Evolutionary conservation across 169 alveolate species (phyloP).

Genomic region (Plasmodium reichenowi): DNA sequence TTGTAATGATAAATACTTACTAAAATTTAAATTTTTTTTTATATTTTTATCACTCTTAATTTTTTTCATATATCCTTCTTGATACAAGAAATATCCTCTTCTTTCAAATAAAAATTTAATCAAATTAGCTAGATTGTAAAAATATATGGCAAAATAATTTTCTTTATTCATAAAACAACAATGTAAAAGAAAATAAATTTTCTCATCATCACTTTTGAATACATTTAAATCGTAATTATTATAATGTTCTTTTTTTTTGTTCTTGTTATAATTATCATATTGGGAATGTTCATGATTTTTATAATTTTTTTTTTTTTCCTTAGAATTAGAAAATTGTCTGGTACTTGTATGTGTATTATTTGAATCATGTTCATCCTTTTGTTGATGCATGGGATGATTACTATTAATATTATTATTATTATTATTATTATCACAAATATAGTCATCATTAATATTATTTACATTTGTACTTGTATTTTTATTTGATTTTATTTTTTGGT

Average conservation of each 20-base stretch:
- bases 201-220: conserved; percentile 11
- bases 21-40: conserved; percentile 45
- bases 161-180: conserved; percentile 73
- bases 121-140: conserved; percentile 52
- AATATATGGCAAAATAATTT: conserved; percentile 48
- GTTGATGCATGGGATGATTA: too few species aligned
- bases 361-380: too few species aligned
- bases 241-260: not conserved
- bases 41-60: conserved; percentile 12
- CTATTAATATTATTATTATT: too few species aligned
- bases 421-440: too few species aligned
- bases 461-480: too few species aligned
- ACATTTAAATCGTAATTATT: not conserved
- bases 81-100: conserved; percentile 27
- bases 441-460: too few species aligned
- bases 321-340: too few species aligned
- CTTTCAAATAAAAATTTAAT: conserved; percentile 61
- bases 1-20: conserved; percentile 63
- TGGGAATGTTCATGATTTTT: too few species aligned
- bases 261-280: not conserved
- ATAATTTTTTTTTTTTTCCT: too few species aligned
- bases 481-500: too few species aligned
- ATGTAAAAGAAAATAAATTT: conserved; percentile 19
- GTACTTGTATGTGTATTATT: too few species aligned
- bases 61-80: conserved; percentile 28